phyloP scores from a whole-genome alignment of 345 rosid species.

The Kandelia obovata region DNA sequence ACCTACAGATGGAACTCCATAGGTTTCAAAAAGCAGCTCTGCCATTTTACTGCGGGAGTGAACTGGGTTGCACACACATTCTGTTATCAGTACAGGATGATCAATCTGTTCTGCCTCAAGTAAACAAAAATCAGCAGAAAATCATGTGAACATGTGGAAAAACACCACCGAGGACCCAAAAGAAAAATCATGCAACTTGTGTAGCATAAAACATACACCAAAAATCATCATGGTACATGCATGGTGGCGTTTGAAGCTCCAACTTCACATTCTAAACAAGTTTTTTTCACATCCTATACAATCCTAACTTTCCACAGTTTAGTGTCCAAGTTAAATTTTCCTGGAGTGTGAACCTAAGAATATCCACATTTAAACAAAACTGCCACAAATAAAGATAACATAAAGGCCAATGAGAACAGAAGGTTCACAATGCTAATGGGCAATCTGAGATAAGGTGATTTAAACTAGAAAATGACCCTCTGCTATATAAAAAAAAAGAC shows the following conservation, averaged over 20 bases:
- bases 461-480: no score
- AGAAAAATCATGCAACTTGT: background rate
- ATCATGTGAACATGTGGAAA: constrained; percentile 12
- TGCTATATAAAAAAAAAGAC: no score
- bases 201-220: background rate
- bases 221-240: background rate
- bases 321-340: background rate
- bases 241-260: background rate
- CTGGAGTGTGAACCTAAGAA: background rate
- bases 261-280: background rate
- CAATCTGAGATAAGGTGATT: background rate
- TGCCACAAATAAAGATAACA: background rate
- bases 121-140: constrained; percentile 30
- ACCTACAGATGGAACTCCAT: constrained; percentile 98
- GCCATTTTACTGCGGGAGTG: constrained; percentile 97
- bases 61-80: constrained; percentile 90
- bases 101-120: constrained; percentile 80
- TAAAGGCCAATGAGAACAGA: background rate
- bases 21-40: constrained; percentile 91
- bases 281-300: background rate
- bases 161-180: background rate
- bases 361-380: background rate
- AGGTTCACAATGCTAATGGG: background rate
- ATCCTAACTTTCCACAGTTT: constrained; percentile 2
- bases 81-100: constrained; percentile 90